Base-by-base conservation (phyloP, 331 rosid genomes). In the Quercus phellos region DNA sequence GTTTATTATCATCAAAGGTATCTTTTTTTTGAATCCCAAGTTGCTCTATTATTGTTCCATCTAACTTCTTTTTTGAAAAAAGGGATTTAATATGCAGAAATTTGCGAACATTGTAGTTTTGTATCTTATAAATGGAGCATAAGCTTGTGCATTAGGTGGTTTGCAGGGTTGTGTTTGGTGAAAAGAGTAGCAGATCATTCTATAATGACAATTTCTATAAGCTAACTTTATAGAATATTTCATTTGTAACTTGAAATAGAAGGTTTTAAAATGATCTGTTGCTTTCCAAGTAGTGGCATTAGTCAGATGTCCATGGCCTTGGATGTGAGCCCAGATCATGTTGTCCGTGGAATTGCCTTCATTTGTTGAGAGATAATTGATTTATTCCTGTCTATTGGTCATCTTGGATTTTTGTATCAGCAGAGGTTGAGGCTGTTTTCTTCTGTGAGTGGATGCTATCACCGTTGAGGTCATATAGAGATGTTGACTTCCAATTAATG, bases 1-100 rank as follows among this genome's bases (percentile, higher is more conserved):
- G 98, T 91, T 77, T 84, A 30, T 77, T 90, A 85, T 84, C 71
- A 70, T 89, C 96, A 4, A 91, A 93, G 98, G 98, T 91, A 68
- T 29, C 7, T 32, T 19, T 42, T 51, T 76, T 59, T 51, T 71
- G 0, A 42, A 6, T 17, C 74, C 66, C 51, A 22, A 38, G 17
- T 34, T 18, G 35, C 5, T 32, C 68, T 24, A 29, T 24, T 1
- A 29, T 74, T 68, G 63, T 61, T 38, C 58, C 35, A 74, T 77
- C 17, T 74, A 42, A 27, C 26, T 38, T 81, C 24, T 58, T 55
- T 32, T 32, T 32, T 30, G 4, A 22, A 2, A 6, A 5, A 7
- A 63, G 4, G 27, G 17, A 60, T 60, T 63, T 4, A 22, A 22
- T 59, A 59, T 24, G 32, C 67, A 22, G 27, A 22, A 59, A 59